Evolutionary conservation across 352 stramenopile species (phyloP).

Genomic region (Pythium utonaiense): DNA sequence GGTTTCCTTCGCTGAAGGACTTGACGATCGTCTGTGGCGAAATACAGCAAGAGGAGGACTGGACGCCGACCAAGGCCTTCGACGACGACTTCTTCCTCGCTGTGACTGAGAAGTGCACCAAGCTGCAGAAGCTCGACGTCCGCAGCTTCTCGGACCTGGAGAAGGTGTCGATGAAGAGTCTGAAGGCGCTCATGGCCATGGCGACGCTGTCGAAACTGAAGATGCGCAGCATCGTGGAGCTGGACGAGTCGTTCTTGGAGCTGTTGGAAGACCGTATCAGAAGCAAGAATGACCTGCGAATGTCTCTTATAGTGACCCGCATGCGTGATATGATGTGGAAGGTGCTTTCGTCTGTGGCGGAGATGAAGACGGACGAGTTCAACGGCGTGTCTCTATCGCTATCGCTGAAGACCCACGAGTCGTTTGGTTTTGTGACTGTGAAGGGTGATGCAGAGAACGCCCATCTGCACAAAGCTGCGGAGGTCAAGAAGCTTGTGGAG

Average conservation of each 20-base stretch:
- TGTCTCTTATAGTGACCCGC: constrained; percentile 4
- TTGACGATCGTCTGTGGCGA: constrained; percentile 10
- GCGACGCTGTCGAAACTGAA: not conserved
- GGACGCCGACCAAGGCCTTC: not conserved
- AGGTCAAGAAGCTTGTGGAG: constrained; percentile 1
- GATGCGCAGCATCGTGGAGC: constrained; percentile 2
- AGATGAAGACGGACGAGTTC: constrained; percentile 10
- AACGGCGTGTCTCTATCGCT: constrained; percentile 9
- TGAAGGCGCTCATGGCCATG: not conserved
- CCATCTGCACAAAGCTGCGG: not conserved
- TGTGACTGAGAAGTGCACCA: not conserved
- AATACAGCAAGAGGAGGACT: not conserved
- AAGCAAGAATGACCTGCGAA: not conserved
- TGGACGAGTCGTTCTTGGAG: constrained; percentile 11
- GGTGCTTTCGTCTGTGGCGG: constrained; percentile 2
- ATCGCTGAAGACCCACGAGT: constrained; percentile 11
- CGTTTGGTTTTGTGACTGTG: constrained; percentile 6
- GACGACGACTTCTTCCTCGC: constrained; percentile 14
- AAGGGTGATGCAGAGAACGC: constrained; percentile 10
- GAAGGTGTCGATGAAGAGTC: not conserved
- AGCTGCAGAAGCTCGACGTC: constrained; percentile 11
- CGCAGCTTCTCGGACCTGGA: constrained; percentile 4
- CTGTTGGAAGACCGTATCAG: constrained; percentile 2
- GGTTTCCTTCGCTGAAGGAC: constrained; percentile 5
- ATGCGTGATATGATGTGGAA: constrained; percentile 18